Evolutionary conservation across 2,329 filamentous ascomycete genomes (phyloP).

Genomic region (Biscogniauxia sp.): DNA sequence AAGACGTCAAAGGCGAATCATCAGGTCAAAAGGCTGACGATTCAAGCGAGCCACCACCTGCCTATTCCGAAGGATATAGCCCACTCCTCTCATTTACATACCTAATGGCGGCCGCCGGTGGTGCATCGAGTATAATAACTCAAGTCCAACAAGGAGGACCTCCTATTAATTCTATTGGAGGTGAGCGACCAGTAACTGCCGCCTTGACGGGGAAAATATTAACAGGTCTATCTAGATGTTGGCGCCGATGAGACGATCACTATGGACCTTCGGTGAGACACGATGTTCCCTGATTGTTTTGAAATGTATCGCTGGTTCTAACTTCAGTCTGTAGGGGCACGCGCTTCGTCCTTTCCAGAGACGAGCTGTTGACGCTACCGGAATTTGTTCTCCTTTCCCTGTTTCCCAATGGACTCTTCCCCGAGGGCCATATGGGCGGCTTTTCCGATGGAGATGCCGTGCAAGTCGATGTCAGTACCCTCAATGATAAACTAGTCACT

Average conservation of each 20-base stretch:
- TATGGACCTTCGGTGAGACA: constrained; percentile 83
- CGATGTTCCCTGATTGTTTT: not conserved
- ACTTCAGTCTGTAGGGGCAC: constrained; percentile 63
- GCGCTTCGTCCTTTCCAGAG: constrained; percentile 88
- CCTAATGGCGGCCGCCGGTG: constrained; percentile 96
- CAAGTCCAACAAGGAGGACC: constrained; percentile 94
- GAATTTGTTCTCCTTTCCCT: constrained; percentile 97
- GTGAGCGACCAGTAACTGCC: constrained; percentile 43
- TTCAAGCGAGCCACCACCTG: constrained; percentile 81
- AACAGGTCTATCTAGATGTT: constrained; percentile 54
- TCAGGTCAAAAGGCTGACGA: constrained; percentile 73
- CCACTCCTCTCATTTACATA: constrained; percentile 91
- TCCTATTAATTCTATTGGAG: constrained; percentile 84
- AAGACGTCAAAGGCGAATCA: constrained; percentile 73
- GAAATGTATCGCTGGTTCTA: constrained; percentile 16
- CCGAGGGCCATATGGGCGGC: constrained; percentile 91
- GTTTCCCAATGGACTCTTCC: constrained; percentile 96
- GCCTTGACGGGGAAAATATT: constrained; percentile 2
- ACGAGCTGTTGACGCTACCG: constrained; percentile 90
- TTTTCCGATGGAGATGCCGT: constrained; percentile 93
- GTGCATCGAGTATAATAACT: constrained; percentile 97
- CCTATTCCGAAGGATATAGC: constrained; percentile 92
- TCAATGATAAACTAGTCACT: constrained; percentile 21
- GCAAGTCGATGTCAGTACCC: constrained; percentile 84
- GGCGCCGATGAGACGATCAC: constrained; percentile 91